Conservation (phyloP, 305 asterid genomes). For the Fraxinus sp. region DNA sequence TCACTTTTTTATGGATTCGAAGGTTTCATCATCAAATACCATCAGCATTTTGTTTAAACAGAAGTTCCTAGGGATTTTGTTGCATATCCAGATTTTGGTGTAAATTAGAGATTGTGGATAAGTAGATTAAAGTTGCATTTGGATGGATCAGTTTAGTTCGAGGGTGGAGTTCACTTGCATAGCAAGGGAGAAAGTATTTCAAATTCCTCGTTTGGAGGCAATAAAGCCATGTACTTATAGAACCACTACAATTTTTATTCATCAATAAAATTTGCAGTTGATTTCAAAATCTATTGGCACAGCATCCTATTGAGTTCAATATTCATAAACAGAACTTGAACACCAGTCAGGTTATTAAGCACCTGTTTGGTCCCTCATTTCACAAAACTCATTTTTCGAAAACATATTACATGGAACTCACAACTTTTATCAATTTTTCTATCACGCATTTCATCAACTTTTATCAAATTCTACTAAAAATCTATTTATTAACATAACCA, state of each 20-base stretch:
- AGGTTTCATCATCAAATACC: too few relatives aligned
- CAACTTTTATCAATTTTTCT: neutral
- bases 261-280: neutral
- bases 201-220: neutral
- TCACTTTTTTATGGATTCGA: neutral
- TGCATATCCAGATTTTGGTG: neutral
- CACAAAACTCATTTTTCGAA: neutral
- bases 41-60: too few relatives aligned
- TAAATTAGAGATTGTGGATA: too few relatives aligned
- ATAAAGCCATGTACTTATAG: neutral
- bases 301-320: neutral
- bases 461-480: too few relatives aligned
- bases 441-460: neutral
- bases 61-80: neutral
- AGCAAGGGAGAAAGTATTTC: neutral
- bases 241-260: neutral
- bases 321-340: neutral
- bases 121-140: neutral
- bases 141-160: neutral
- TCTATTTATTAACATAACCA: too few relatives aligned
- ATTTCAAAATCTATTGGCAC: neutral
- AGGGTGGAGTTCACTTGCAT: neutral
- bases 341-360: neutral
- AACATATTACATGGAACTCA: neutral
- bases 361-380: neutral